Evolutionary conservation across 2,329 filamentous ascomycete species (phyloP), one percentile per base, ranked within the genome.

Genomic region (Cladosporium sp.): DNA sequence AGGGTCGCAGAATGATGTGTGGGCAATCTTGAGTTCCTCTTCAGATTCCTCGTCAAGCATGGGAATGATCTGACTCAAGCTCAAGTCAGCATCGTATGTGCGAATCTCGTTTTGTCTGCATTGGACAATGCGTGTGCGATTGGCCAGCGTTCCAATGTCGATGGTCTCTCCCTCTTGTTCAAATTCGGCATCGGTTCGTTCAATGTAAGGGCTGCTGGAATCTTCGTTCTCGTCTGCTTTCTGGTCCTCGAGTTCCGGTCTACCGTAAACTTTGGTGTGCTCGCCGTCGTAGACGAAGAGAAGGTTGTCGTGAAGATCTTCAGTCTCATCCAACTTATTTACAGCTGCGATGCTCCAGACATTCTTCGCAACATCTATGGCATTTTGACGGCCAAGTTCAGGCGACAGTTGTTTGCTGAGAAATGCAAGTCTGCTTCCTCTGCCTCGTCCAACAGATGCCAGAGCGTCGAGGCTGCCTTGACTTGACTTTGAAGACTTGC

Each of bases 11-110:
- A 98, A 93, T 75, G 91, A 96, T 44, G 92, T 90, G 73, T 88
- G 90, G 55, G 93, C 81, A 51, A 95, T 90, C 63, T 89, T 86
- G 4, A 92, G 89, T 73, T 97, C 92, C 24, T 87, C 89, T 14
- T 91, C 93, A 0, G 90, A 93, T 70, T 95, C 92, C 73, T 97
- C 95, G 72, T 98, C 95, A 68, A 92, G 87, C 86, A 98, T 92
- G 0, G 93, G 92, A 59, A 97, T 85, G 64, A 99, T 98, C 74
- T 98, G 94, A 55, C 90, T 89, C 63, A 99, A 85, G 12, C 90
- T 92, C 67, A 99, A 86, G 77, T 96, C 92, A 92, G 90, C 90
- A 77, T 98, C 93, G 73, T 97, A 99, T 68, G 90, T 94, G 67
- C 94, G 87, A 28, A 98, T 88, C 74, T 98, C 94, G 1, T 89